These are phyloP conservation scores for Fusarium palustre DNA, from an alignment of 2,329 filamentous ascomycete genomes.

Conservation along the genomic window DNA sequence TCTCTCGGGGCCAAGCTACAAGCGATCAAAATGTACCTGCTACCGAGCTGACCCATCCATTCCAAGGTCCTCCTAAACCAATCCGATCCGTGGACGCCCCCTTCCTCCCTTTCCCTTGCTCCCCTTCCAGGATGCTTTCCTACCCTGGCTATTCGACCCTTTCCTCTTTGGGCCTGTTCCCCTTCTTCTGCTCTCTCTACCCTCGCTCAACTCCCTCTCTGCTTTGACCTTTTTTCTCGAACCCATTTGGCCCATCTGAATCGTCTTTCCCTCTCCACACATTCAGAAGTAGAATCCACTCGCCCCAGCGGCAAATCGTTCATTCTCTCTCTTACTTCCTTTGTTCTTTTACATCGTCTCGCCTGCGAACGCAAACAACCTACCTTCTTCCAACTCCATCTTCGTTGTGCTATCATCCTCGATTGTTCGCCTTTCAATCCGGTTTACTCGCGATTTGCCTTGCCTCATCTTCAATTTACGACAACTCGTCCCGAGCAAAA, in stretches of 20 bases:
- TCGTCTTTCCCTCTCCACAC: conserved; percentile 36
- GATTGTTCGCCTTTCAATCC: conserved; percentile 30
- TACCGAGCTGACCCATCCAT: conserved; percentile 23
- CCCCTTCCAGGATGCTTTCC: conserved; percentile 34
- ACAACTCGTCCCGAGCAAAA: conserved; percentile 23
- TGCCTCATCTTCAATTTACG: conserved; percentile 29
- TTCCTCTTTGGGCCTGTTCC: conserved; percentile 42
- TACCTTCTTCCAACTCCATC: not conserved
- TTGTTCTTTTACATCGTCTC: conserved; percentile 32
- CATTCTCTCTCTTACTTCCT: conserved; percentile 35
- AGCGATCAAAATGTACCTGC: conserved; percentile 11
- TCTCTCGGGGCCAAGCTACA: not conserved
- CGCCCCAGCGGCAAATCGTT: conserved; percentile 38
- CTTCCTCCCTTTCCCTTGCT: conserved; percentile 22
- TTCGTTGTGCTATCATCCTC: conserved; percentile 13
- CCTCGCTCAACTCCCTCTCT: conserved; percentile 38
- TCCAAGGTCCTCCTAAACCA: conserved; percentile 11
- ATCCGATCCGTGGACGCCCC: conserved; percentile 31
- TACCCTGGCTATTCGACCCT: conserved; percentile 37
- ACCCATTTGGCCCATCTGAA: conserved; percentile 38
- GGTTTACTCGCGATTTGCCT: conserved; percentile 34
- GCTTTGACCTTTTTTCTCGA: conserved; percentile 42
- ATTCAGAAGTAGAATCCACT: conserved; percentile 35
- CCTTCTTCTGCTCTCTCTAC: conserved; percentile 38
- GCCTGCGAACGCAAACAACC: conserved; percentile 19